A percentile compares a stretch with the other conserved stretches of the same genome.
Conservation (phyloP, 371 early-diverging fungal genomes). For the Nematocida ausubeli region DNA sequence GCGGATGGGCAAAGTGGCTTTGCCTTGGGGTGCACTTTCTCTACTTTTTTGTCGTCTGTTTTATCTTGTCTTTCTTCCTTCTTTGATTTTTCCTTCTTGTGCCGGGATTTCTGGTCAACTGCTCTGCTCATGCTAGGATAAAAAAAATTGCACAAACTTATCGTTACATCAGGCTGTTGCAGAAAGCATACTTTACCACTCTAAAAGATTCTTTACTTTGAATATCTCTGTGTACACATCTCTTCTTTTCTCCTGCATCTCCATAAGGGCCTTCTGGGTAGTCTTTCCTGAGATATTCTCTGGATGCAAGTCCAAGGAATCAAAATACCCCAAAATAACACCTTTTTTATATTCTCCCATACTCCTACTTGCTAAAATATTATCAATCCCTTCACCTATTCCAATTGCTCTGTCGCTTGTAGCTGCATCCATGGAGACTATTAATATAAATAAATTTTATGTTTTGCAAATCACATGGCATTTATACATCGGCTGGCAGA, state of each 20-base stretch:
- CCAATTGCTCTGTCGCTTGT: slow-evolving; percentile 3
- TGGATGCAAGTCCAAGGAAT: neutral
- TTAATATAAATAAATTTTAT: slow-evolving; percentile 7
- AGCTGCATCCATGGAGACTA: neutral
- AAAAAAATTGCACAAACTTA: neutral
- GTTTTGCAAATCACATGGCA: neutral
- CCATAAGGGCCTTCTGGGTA: neutral
- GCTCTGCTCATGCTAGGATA: neutral
- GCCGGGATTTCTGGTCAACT: slow-evolving; percentile 1
- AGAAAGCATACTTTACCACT: neutral
- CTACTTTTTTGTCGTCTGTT: neutral
- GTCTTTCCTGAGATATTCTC: neutral
- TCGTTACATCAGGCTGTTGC: neutral
- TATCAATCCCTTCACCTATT: slow-evolving; percentile 13
- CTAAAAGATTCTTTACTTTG: neutral
- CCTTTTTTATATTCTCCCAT: slow-evolving; percentile 12
- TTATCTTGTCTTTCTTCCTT: slow-evolving; percentile 9
- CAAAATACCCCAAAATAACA: slow-evolving; percentile 8
- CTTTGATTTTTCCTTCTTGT: slow-evolving; percentile 24
- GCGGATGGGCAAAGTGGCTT: slow-evolving; percentile 70
- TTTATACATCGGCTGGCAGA: slow-evolving; percentile 61
- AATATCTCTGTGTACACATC: neutral
- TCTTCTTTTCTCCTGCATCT: neutral
- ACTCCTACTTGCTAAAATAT: slow-evolving; percentile 11
- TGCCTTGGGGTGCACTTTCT: slow-evolving; percentile 41